Conservation (phyloP, 2,329 filamentous ascomycete genomes). For the Claviceps sp. region DNA sequence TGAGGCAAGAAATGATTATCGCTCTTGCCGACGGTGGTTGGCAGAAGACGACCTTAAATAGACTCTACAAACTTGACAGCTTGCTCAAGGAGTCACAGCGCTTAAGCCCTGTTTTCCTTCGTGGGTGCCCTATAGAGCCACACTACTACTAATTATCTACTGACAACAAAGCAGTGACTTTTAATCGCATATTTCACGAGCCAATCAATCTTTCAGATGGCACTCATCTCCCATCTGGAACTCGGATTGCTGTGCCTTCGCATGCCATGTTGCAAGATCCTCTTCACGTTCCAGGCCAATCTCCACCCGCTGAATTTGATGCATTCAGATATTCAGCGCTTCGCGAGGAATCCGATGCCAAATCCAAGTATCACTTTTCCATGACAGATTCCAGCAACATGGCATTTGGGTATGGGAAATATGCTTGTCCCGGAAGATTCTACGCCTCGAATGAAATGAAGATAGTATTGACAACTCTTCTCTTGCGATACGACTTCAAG, state of each 20-base stretch:
- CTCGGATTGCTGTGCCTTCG: constrained; percentile 1
- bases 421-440: constrained; percentile 24
- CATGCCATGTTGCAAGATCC: constrained; percentile 1
- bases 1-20: constrained; percentile 27
- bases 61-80: constrained; percentile 12
- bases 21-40: constrained; percentile 20
- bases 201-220: constrained; percentile 3
- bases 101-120: not conserved
- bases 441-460: constrained; percentile 38
- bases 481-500: constrained; percentile 36
- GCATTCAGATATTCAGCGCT: constrained; percentile 29
- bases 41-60: constrained; percentile 20
- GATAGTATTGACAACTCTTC: constrained; percentile 31
- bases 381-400: constrained; percentile 33
- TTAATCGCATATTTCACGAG: constrained; percentile 2
- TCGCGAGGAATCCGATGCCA: constrained; percentile 20
- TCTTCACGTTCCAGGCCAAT: constrained; percentile 18
- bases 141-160: not conserved
- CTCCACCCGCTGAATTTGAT: constrained; percentile 23
- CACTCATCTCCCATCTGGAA: constrained; percentile 1
- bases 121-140: not conserved
- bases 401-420: constrained; percentile 38
- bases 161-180: not conserved
- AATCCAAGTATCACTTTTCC: constrained; percentile 26
- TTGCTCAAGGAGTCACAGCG: constrained; percentile 3